Percentiles rank a stretch among this genome's conserved stretches.
Conservation (phyloP, 768 basidiomycete genomes). For the Suillus plorans region DNA sequence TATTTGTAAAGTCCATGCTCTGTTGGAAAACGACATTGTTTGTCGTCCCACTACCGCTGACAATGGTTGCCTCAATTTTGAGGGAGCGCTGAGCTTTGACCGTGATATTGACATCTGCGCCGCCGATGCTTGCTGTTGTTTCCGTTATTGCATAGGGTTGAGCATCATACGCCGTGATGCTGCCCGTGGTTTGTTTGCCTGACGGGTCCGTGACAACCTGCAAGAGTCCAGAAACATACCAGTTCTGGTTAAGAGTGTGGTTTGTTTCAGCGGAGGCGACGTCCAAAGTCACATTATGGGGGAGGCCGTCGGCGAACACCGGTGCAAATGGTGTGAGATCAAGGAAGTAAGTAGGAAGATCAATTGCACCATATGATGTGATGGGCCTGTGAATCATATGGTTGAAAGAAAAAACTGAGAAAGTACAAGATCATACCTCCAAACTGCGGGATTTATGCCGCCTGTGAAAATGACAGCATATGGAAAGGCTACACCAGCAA, state of each 20-base stretch:
- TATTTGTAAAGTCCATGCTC: constrained; percentile 56
- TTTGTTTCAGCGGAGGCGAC: constrained; percentile 68
- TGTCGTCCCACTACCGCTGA: constrained; percentile 57
- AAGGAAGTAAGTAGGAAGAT: constrained; percentile 74
- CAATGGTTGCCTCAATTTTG: constrained; percentile 59
- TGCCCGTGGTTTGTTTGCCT: constrained; percentile 62
- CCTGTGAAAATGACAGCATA: constrained; percentile 71
- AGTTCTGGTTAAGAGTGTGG: constrained; percentile 69
- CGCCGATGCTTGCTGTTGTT: constrained; percentile 43
- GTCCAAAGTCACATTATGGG: constrained; percentile 72
- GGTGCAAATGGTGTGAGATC: constrained; percentile 80
- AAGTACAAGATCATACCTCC: constrained; percentile 43
- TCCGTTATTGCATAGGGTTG: constrained; percentile 55
- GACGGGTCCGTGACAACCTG: constrained; percentile 72
- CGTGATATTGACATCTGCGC: constrained; percentile 56
- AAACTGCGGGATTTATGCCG: constrained; percentile 65
- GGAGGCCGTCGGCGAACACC: constrained; percentile 61
- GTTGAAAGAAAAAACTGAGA: background rate
- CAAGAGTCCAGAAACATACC: constrained; percentile 71
- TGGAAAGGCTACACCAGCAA: constrained; percentile 60
- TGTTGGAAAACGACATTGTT: constrained; percentile 65
- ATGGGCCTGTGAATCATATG: constrained; percentile 50
- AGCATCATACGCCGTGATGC: constrained; percentile 57
- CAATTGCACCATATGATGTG: constrained; percentile 72
- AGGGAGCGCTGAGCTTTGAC: constrained; percentile 59